These are phyloP conservation scores for Pyrenophora teres DNA, from an alignment of 2,329 filamentous ascomycete genomes.

Conservation along the genomic window DNA sequence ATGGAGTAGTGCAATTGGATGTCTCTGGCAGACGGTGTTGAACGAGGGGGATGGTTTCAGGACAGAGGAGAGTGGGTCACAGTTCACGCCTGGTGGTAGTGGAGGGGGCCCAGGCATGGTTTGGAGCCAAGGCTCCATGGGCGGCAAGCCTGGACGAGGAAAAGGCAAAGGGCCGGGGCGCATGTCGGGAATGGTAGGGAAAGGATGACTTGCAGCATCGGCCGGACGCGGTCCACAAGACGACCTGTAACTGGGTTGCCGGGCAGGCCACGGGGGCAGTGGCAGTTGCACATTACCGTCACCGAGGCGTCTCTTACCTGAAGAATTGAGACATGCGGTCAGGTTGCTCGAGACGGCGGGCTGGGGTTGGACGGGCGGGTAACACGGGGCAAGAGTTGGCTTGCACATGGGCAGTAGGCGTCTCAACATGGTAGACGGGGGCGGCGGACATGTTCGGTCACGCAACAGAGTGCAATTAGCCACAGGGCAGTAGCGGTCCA, in stretches of 20 bases:
- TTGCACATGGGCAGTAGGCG: constrained; percentile 33
- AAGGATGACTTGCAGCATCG: constrained; percentile 49
- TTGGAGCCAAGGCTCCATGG: constrained; percentile 38
- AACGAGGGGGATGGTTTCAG: constrained; percentile 76
- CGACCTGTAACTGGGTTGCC: constrained; percentile 40
- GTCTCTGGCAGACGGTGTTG: constrained; percentile 73
- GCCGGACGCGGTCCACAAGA: constrained; percentile 36
- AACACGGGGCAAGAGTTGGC: constrained; percentile 38
- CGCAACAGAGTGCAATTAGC: constrained; percentile 24
- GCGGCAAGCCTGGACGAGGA: constrained; percentile 35
- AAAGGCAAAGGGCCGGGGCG: constrained; percentile 49
- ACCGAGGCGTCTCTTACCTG: constrained; percentile 35
- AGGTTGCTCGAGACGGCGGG: constrained; percentile 27
- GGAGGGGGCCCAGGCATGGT: constrained; percentile 24
- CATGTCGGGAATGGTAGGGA: constrained; percentile 42
- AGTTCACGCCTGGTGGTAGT: constrained; percentile 29
- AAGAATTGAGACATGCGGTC: constrained; percentile 45
- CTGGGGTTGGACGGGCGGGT: constrained; percentile 33
- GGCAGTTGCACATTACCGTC: constrained; percentile 42
- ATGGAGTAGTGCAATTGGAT: constrained; percentile 72
- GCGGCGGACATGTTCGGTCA: constrained; percentile 45
- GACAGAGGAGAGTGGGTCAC: constrained; percentile 51
- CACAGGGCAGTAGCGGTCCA: constrained; percentile 28
- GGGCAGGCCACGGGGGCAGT: constrained; percentile 32
- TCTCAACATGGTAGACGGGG: constrained; percentile 30